Conservation (phyloP, 495 filamentous ascomycete genomes). For the Margaritispora aquatica region DNA sequence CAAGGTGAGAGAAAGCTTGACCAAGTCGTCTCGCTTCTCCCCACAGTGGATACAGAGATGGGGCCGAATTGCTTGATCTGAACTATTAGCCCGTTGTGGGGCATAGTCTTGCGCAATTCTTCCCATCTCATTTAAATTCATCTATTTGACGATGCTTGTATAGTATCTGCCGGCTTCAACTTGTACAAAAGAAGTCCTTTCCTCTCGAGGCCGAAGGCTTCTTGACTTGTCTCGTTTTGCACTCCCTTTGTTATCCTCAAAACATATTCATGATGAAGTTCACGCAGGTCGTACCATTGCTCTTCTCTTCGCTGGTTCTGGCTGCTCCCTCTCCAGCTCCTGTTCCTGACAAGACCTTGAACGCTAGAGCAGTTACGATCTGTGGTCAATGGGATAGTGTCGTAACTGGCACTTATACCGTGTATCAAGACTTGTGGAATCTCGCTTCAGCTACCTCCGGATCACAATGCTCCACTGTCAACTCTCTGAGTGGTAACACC, state of each 20-base stretch:
- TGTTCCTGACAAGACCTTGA: slow-evolving; percentile 21
- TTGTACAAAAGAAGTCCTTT: neutral
- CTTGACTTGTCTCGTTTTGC: neutral
- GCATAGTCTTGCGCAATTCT: neutral
- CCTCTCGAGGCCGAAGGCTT: neutral
- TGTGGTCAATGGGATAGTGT: slow-evolving; percentile 45
- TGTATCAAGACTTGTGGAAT: slow-evolving; percentile 53
- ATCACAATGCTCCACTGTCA: slow-evolving; percentile 50
- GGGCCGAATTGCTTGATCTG: neutral
- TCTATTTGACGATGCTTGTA: neutral
- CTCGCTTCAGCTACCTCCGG: slow-evolving; percentile 41
- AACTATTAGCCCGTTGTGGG: neutral
- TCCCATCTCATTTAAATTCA: neutral
- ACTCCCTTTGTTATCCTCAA: neutral
- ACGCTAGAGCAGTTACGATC: slow-evolving; percentile 35
- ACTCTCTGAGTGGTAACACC: slow-evolving; percentile 36
- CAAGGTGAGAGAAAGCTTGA: neutral
- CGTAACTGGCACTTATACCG: slow-evolving; percentile 40
- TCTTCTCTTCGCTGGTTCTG: slow-evolving; percentile 30
- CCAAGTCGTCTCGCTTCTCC: neutral
- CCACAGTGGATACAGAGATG: neutral
- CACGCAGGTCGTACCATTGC: slow-evolving; percentile 9
- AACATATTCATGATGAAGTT: slow-evolving; percentile 9
- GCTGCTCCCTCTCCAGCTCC: slow-evolving; percentile 32
- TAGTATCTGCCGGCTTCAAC: neutral